A percentile compares a stretch with the other conserved stretches of the same genome.
These are phyloP conservation scores for Bruguiera hainesii DNA, from an alignment of 441 rosid species.

Conservation along the genomic window DNA sequence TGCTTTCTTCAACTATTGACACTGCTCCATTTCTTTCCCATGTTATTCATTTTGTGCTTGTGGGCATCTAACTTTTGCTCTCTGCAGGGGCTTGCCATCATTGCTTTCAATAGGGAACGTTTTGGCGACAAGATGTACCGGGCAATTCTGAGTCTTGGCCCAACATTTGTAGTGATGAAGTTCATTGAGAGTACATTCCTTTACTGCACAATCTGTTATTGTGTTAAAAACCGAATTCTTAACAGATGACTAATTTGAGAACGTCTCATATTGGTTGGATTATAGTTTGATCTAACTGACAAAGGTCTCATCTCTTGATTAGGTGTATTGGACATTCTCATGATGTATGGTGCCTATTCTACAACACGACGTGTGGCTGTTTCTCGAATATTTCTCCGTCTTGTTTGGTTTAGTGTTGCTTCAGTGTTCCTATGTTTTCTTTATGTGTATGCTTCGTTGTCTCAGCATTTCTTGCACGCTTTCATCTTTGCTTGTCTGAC, in stretches of 20 bases:
- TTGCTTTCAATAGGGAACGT: conserved; percentile 69
- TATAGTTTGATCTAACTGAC: conserved; percentile 9
- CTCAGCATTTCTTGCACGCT: conserved; percentile 3
- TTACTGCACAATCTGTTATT: not conserved
- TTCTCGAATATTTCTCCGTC: conserved; percentile 85
- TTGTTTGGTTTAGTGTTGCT: conserved; percentile 77
- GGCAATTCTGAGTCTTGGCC: conserved; percentile 92
- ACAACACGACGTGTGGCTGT: conserved; percentile 76
- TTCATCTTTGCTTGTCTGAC: conserved; percentile 19
- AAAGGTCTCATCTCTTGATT: conserved; percentile 25
- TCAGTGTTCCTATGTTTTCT: conserved; percentile 80
- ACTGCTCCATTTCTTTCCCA: not conserved
- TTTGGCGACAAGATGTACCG: conserved; percentile 53
- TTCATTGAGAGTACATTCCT: conserved; percentile 70
- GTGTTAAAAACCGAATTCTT: too few species aligned
- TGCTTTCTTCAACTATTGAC: not conserved
- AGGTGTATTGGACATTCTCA: conserved; percentile 90
- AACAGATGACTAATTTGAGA: not conserved
- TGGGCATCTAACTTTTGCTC: conserved; percentile 8
- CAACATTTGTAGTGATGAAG: conserved; percentile 95
- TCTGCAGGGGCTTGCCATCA: conserved; percentile 73
- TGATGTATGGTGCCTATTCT: conserved; percentile 99
- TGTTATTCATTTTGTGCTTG: not conserved
- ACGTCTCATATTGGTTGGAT: not conserved
- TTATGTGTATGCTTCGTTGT: conserved; percentile 69